A percentile compares a stretch with the other conserved stretches of the same genome.
phyloP scores from a whole-genome alignment of 192 early-diverging fungal species.

The Umbelopsis sp. region DNA sequence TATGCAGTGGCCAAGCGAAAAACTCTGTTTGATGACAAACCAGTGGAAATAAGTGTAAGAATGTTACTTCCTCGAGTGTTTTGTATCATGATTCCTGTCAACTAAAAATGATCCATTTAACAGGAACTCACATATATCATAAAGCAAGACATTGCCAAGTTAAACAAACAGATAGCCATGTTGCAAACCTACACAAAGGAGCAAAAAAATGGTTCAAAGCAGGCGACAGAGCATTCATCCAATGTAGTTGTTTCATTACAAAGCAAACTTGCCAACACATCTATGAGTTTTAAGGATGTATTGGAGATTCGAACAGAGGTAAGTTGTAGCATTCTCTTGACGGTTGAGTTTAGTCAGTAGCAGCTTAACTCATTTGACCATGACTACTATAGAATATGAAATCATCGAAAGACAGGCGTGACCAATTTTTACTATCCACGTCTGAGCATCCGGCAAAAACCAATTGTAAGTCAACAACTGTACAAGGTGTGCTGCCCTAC shows the following conservation, averaged over 20 bases:
- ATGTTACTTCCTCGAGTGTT: neutral
- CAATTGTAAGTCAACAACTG: conserved; percentile 33
- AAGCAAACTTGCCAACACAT: conserved; percentile 88
- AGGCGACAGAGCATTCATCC: conserved; percentile 87
- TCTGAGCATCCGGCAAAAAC: conserved; percentile 39
- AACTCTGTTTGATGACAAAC: conserved; percentile 96
- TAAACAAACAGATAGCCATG: conserved; percentile 92
- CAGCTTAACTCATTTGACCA: neutral
- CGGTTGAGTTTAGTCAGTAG: too few relatives aligned
- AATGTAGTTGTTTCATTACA: conserved; percentile 94
- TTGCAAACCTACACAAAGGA: conserved; percentile 73
- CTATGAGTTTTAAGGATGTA: conserved; percentile 90
- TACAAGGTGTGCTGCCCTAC: neutral
- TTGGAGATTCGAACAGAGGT: conserved; percentile 91
- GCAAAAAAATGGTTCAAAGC: conserved; percentile 53
- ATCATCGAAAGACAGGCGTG: conserved; percentile 83
- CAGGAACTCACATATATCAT: conserved; percentile 90
- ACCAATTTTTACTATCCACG: conserved; percentile 82
- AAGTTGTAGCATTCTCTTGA: neutral
- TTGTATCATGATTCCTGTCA: neutral
- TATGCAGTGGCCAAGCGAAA: conserved; percentile 86
- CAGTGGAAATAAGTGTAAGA: conserved; percentile 88
- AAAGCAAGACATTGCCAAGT: conserved; percentile 94
- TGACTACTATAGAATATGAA: conserved; percentile 77
- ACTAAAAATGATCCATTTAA: neutral